phyloP scores from a whole-genome alignment of 805 yeast species.

The Pichia paraexigua region DNA sequence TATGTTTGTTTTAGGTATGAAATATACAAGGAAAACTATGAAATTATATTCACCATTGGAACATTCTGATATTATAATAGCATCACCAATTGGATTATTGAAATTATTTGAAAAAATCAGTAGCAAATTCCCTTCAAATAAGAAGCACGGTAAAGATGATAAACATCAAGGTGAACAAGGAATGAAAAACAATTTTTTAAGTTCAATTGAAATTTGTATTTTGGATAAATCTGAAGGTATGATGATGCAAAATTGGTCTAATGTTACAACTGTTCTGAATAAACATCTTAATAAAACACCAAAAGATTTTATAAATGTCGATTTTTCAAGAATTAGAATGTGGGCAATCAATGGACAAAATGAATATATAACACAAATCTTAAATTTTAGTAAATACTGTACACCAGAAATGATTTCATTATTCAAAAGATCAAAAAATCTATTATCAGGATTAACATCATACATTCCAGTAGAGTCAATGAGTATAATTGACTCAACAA shows the following conservation, averaged over 20 bases:
- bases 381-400: constrained; percentile 64
- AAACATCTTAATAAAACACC: constrained; percentile 73
- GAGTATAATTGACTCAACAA: constrained; percentile 47
- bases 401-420: constrained; percentile 79
- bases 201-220: constrained; percentile 77
- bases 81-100: constrained; percentile 85
- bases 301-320: constrained; percentile 59
- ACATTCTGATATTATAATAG: constrained; percentile 76
- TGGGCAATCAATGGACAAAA: constrained; percentile 87
- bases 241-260: constrained; percentile 91
- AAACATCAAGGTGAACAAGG: constrained; percentile 33
- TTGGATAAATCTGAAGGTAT: constrained; percentile 81
- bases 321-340: constrained; percentile 84
- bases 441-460: constrained; percentile 49
- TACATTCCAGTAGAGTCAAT: constrained; percentile 41
- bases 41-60: constrained; percentile 80
- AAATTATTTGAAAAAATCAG: constrained; percentile 55
- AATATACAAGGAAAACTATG: constrained; percentile 79
- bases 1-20: constrained; percentile 84
- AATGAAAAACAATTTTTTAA: constrained; percentile 67
- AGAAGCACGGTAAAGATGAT: constrained; percentile 5
- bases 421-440: constrained; percentile 34
- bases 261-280: constrained; percentile 56
- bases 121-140: neutral
- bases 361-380: constrained; percentile 62